Percentiles rank a stretch among this genome's conserved stretches.
These are phyloP conservation scores for Aspergillus bombycis DNA, from an alignment of 2,329 filamentous ascomycete genomes.

Conservation along the genomic window DNA sequence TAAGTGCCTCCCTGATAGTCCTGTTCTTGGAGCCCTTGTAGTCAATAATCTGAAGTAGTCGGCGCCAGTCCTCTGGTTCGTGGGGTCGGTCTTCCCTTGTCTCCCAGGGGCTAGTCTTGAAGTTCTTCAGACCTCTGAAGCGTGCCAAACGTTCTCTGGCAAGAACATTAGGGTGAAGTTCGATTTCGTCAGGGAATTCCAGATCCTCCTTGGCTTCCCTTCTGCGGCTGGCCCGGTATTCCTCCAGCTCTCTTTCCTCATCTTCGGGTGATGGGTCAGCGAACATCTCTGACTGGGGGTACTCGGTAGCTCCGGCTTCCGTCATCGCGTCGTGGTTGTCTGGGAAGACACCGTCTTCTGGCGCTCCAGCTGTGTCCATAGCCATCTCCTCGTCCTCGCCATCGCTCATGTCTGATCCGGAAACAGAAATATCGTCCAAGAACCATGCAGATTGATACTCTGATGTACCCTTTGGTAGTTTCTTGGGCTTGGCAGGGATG, in stretches of 20 bases:
- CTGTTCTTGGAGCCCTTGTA: slow-evolving; percentile 82
- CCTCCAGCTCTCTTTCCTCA: slow-evolving; percentile 77
- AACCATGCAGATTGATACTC: slow-evolving; percentile 96
- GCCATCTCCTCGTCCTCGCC: slow-evolving; percentile 61
- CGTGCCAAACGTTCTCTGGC: slow-evolving; percentile 82
- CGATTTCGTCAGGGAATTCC: slow-evolving; percentile 97
- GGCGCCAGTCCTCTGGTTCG: slow-evolving; percentile 87
- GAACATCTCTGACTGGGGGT: slow-evolving; percentile 92
- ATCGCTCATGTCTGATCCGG: slow-evolving; percentile 79
- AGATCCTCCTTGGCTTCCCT: slow-evolving; percentile 85
- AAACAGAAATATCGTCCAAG: slow-evolving; percentile 77
- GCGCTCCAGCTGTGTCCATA: slow-evolving; percentile 62
- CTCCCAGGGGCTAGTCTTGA: slow-evolving; percentile 87
- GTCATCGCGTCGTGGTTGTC: slow-evolving; percentile 62
- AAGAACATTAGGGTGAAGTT: slow-evolving; percentile 83
- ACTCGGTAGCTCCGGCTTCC: slow-evolving; percentile 81
- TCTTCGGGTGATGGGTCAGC: slow-evolving; percentile 78
- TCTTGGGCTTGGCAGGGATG: slow-evolving; percentile 65
- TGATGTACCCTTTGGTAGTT: slow-evolving; percentile 87
- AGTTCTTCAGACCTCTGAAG: slow-evolving; percentile 89
- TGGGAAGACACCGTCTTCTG: slow-evolving; percentile 78
- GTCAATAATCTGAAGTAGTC: slow-evolving; percentile 83
- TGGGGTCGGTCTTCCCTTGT: slow-evolving; percentile 82
- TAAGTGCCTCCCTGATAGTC: slow-evolving; percentile 76
- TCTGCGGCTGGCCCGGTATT: slow-evolving; percentile 76